These are phyloP conservation scores for Boletales sp. DNA, from an alignment of 768 basidiomycete species.

Conservation along the genomic window DNA sequence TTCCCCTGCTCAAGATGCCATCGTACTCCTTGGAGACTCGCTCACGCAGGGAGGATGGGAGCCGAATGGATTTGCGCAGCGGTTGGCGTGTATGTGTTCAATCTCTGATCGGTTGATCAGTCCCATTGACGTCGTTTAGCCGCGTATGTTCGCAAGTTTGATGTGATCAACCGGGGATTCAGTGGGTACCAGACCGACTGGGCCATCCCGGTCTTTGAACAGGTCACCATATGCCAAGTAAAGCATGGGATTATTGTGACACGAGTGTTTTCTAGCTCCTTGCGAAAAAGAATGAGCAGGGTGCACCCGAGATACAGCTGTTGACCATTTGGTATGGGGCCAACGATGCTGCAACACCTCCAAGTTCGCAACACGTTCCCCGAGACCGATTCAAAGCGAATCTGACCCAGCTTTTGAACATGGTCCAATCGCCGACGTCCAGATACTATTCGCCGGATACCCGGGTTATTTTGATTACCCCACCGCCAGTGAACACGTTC, in stretches of 20 bases:
- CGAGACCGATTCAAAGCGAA: constrained; percentile 61
- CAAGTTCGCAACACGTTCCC: constrained; percentile 74
- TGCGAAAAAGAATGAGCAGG: constrained; percentile 46
- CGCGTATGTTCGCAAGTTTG: constrained; percentile 74
- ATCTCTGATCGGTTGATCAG: neutral
- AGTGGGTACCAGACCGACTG: constrained; percentile 86
- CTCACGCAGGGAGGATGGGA: constrained; percentile 71
- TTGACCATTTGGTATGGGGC: constrained; percentile 88
- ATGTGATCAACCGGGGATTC: constrained; percentile 83
- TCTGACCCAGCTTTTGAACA: constrained; percentile 55
- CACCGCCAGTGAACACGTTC: constrained; percentile 75
- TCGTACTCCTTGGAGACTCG: constrained; percentile 81
- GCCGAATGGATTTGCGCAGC: constrained; percentile 60
- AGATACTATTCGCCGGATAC: constrained; percentile 67
- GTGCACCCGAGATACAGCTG: constrained; percentile 61
- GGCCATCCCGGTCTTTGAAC: constrained; percentile 75
- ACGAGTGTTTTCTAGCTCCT: constrained; percentile 43
- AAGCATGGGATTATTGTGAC: neutral
- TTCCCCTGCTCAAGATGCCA: constrained; percentile 54
- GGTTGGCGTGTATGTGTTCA: constrained; percentile 42
- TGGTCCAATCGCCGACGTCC: constrained; percentile 61
- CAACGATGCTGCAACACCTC: constrained; percentile 75
- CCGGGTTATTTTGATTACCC: constrained; percentile 75
- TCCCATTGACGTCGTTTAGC: constrained; percentile 37
- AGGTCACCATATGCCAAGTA: constrained; percentile 37